Percentiles rank a stretch among this genome's conserved stretches.
Evolutionary conservation across 208 protist species (phyloP).

Genomic region (Crithidia thermophila): DNA sequence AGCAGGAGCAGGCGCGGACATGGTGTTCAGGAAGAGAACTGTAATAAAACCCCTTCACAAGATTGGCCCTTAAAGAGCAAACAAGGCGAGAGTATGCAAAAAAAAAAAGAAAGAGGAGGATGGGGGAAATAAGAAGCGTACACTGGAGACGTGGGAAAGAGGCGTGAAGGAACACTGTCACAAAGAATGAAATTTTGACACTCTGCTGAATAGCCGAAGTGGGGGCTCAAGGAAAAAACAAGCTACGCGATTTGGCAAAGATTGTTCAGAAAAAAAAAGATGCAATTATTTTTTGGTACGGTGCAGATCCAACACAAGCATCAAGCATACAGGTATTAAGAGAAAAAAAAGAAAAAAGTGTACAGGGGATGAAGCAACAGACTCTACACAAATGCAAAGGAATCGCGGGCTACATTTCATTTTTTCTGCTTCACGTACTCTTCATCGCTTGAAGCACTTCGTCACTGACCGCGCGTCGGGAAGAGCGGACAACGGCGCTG

Average conservation of each 20-base stretch:
- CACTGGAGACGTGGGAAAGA: neutral
- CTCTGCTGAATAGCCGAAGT: no score
- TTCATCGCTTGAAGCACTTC: conserved; percentile 1
- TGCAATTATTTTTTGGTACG: no score
- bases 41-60: no score
- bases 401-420: neutral
- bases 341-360: neutral
- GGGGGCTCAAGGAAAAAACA: no score
- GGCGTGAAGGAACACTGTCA: no score
- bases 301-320: neutral
- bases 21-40: neutral
- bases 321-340: neutral
- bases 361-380: neutral
- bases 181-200: no score
- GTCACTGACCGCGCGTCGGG: conserved; percentile 2
- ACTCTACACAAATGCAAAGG: neutral
- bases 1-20: neutral
- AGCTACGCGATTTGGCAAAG: no score
- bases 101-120: neutral
- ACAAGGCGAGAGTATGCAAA: no score
- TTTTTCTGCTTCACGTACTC: neutral
- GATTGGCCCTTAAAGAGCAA: no score
- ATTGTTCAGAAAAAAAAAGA: no score
- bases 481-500: conserved; percentile 1
- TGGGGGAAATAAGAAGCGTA: neutral